Base-by-base conservation (phyloP, 257 asterid genomes). In the Oldenlandia corymbosa region DNA sequence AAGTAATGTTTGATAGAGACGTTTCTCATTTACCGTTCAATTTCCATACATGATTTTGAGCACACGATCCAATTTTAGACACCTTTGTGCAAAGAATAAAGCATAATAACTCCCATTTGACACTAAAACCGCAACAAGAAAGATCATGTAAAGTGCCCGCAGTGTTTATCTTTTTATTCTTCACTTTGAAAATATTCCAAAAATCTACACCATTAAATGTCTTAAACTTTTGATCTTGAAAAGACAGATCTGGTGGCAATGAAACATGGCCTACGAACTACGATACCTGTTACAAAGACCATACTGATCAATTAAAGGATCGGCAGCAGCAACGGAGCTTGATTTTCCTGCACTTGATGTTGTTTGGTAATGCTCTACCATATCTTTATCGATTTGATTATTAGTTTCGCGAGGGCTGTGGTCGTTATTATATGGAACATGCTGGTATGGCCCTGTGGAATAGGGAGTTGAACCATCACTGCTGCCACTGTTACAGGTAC, bases 251-350 rank as follows among this genome's bases (percentile, higher is more conserved):
- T 17, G 27, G 9, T 30, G n/a, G 43, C 20, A 45, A 52, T 5
- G n/a, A 41, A n/a, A 2, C 23, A 28, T 23, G 10, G 16, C 17
- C 59, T 47, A 13, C 30, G 28, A n/a, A 9, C 59, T 47, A 13
- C 30, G 28, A n/a, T 73, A 88, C 96, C 92, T 84, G 94, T 81
- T 72, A 87, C 77, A 80, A 67, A 84, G 72, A 71, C 75, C 82
- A 58, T 75, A 76, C 45, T 77, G 86, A 54, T 80, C 73, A 2
- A 58, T 31, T 53, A 69, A 76, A 73, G 82, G 70, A 74, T 83
- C 84, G 48, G 58, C 70, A 18, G 78, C 62, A 68, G 80, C 79
- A 63, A 76, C 36, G 48, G 62, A 76, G 26, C 76, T 80, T 41
- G 82, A 66, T 52, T 80, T 75, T 39, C 64, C 77, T 18, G 75